Evolutionary conservation across 2,329 filamentous ascomycete species (phyloP).

Genomic region (Diaporthe caulivora): DNA sequence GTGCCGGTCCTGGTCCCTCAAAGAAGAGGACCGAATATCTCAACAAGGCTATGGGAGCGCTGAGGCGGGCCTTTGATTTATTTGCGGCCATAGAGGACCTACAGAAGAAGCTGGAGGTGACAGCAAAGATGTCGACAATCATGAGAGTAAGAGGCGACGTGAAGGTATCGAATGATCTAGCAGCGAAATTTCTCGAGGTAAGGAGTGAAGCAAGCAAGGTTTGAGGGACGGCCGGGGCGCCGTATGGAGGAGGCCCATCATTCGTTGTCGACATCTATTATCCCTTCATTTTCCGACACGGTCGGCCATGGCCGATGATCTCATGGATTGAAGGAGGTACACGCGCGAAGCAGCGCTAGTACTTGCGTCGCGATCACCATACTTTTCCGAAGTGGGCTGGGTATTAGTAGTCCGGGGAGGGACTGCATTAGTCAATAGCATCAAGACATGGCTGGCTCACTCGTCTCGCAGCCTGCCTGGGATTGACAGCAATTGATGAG

Average conservation of each 20-base stretch:
- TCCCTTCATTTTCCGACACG: neutral
- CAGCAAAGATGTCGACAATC: conserved; percentile 85
- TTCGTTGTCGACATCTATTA: neutral
- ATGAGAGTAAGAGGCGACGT: conserved; percentile 77
- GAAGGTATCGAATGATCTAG: conserved; percentile 73
- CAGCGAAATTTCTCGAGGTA: conserved; percentile 73
- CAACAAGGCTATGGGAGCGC: conserved; percentile 68
- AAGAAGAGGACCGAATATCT: conserved; percentile 67
- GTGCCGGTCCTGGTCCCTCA: conserved; percentile 48
- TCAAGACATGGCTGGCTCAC: neutral
- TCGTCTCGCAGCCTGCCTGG: neutral
- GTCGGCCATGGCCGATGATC: no score
- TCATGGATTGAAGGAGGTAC: neutral
- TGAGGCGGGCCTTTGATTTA: conserved; percentile 73
- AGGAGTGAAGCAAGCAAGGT: conserved; percentile 53
- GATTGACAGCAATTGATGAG: neutral
- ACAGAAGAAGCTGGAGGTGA: conserved; percentile 79
- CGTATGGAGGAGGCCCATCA: neutral
- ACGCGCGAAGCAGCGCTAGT: neutral
- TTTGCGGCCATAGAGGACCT: conserved; percentile 77
- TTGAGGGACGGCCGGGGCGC: neutral
- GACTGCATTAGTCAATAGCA: neutral
- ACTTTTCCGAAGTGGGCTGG: no score
- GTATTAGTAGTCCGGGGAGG: neutral
- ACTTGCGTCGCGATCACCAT: no score